phyloP scores from a whole-genome alignment of 108 stramenopile genomes.

The Parmales sp. region DNA sequence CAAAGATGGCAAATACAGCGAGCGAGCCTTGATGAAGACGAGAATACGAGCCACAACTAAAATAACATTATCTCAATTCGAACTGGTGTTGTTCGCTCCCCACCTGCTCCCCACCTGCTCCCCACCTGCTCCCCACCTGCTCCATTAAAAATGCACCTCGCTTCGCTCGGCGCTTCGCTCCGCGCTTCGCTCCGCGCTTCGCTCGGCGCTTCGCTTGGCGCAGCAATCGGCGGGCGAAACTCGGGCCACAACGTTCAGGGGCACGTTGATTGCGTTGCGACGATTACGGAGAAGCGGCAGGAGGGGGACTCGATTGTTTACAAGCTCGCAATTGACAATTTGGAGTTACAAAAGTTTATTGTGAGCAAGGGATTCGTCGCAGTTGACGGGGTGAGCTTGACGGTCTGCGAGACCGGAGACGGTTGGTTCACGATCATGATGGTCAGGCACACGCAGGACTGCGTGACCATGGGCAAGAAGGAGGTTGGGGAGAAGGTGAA shows the following conservation, averaged over 20 bases:
- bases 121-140: no score
- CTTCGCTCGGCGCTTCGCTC: no score
- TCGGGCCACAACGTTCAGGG: slow-evolving; percentile 96
- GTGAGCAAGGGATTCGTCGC: slow-evolving; percentile 97
- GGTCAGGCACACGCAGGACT: slow-evolving; percentile 94
- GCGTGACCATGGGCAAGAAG: slow-evolving; percentile 73
- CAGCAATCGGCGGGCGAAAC: slow-evolving; percentile 86
- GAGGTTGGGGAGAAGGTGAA: slow-evolving; percentile 50
- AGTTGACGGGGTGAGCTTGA: slow-evolving; percentile 90
- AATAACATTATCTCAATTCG: no score
- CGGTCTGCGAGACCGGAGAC: slow-evolving; percentile 77
- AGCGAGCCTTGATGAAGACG: no score
- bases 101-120: no score
- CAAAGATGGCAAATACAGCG: no score
- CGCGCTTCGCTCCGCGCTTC: no score
- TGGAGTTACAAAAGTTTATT: slow-evolving; percentile 66
- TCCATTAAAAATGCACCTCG: no score
- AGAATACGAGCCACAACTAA: no score
- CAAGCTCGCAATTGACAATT: no score
- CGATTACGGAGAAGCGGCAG: slow-evolving; percentile 54
- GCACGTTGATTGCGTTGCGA: slow-evolving; percentile 87
- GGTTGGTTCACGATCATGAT: slow-evolving; percentile 95
- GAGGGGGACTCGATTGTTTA: slow-evolving; percentile 85
- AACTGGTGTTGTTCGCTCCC: no score
- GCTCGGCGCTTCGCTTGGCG: no score